Percentiles rank a stretch among this genome's conserved stretches.
These are phyloP conservation scores for Fusarium humuli DNA, from an alignment of 2,329 filamentous ascomycete genomes.

Conservation along the genomic window DNA sequence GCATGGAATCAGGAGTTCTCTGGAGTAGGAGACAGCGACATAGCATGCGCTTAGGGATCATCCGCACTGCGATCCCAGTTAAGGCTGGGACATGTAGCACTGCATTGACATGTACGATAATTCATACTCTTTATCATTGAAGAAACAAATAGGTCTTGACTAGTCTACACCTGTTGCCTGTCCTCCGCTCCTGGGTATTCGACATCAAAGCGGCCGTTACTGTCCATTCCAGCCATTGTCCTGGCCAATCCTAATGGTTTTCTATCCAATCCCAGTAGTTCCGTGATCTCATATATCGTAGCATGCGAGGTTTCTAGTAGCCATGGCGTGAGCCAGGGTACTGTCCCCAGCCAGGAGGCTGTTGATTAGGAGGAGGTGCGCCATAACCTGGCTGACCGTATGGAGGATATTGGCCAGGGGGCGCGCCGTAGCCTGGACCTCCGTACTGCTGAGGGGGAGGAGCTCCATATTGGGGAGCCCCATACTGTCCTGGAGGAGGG, in stretches of 20 bases:
- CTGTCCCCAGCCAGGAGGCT: slow-evolving; percentile 50
- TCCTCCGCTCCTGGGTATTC: slow-evolving; percentile 26
- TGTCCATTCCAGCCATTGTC: slow-evolving; percentile 20
- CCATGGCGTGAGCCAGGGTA: slow-evolving; percentile 55
- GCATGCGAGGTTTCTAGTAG: slow-evolving; percentile 41
- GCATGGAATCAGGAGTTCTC: slow-evolving; percentile 45
- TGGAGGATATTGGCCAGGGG: slow-evolving; percentile 32
- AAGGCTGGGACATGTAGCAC: slow-evolving; percentile 9
- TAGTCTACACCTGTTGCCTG: slow-evolving; percentile 6
- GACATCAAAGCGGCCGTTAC: slow-evolving; percentile 37
- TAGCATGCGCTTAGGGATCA: slow-evolving; percentile 24
- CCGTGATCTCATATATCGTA: background rate
- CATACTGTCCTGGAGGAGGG: slow-evolving; percentile 47
- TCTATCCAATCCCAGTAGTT: slow-evolving; percentile 14
- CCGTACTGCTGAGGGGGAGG: slow-evolving; percentile 48
- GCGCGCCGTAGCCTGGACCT: slow-evolving; percentile 40
- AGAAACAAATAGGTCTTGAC: slow-evolving; percentile 21
- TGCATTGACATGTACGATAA: slow-evolving; percentile 16
- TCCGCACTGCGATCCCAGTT: slow-evolving; percentile 15
- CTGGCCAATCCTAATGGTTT: slow-evolving; percentile 7
- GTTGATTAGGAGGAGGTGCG: slow-evolving; percentile 36
- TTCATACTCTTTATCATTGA: slow-evolving; percentile 17
- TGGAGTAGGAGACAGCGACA: slow-evolving; percentile 27
- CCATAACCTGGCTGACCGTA: slow-evolving; percentile 40
- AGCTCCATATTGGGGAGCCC: slow-evolving; percentile 48